Conservation (phyloP, 1,284 basidiomycete species). For the Rhodotorula sp. region DNA sequence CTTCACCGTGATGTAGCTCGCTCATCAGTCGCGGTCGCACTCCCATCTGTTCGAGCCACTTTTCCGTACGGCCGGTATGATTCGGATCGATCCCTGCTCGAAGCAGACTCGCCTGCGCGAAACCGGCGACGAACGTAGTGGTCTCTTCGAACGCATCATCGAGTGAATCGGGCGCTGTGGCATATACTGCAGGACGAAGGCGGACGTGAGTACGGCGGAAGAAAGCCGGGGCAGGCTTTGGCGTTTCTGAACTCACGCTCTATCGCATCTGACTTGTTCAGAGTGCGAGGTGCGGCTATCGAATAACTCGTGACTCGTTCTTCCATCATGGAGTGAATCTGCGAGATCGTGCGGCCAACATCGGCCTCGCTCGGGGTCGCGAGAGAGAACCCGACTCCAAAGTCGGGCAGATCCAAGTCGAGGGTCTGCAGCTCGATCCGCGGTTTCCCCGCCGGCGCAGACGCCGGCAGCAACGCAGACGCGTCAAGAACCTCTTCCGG, state of each 20-base stretch:
- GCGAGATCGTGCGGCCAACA: too few relatives aligned
- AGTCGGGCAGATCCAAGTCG: conserved; percentile 13
- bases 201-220: neutral
- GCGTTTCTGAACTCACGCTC: neutral
- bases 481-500: too few relatives aligned
- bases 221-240: too few relatives aligned
- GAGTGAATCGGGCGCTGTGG: neutral
- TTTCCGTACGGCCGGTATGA: conserved; percentile 21
- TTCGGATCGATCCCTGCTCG: conserved; percentile 19
- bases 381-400: conserved; percentile 5
- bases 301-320: too few relatives aligned
- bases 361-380: neutral
- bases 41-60: conserved; percentile 20
- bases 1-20: neutral
- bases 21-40: neutral
- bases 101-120: conserved; percentile 12
- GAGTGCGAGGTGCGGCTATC: too few relatives aligned
- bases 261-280: too few relatives aligned
- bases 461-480: too few relatives aligned
- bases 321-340: too few relatives aligned
- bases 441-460: neutral
- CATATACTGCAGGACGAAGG: too few relatives aligned
- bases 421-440: conserved; percentile 1
- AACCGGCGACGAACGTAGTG: conserved; percentile 19
- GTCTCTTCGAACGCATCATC: conserved; percentile 28